A percentile compares a stretch with the other conserved stretches of the same genome.
These are phyloP conservation scores for Aspergillus sp. DNA, from an alignment of 2,329 filamentous ascomycete genomes.

Conservation along the genomic window DNA sequence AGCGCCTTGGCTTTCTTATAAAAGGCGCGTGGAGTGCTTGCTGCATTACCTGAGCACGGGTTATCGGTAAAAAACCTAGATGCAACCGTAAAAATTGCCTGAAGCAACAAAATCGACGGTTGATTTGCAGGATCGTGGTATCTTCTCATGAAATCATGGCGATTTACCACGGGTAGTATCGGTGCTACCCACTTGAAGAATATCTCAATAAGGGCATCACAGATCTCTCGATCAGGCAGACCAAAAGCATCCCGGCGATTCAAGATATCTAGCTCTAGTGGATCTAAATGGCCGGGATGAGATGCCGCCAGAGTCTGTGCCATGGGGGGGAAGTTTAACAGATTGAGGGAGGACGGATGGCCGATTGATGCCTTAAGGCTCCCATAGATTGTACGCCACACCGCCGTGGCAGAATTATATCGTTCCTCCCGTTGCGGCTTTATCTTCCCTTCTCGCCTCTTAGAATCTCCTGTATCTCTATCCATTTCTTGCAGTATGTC, in stretches of 20 bases:
- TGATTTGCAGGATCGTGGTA: constrained; percentile 3
- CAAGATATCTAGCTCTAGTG: constrained; percentile 12
- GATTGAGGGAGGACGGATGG: too few species aligned
- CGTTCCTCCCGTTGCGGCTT: constrained; percentile 1
- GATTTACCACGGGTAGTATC: constrained; percentile 10
- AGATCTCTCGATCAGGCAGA: constrained; percentile 3
- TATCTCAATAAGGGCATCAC: constrained; percentile 8
- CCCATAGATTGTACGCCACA: background rate
- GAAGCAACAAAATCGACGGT: constrained; percentile 11
- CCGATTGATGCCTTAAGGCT: background rate
- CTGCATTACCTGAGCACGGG: background rate
- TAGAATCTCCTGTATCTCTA: background rate
- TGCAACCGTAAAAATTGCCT: constrained; percentile 13
- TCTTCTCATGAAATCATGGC: constrained; percentile 9
- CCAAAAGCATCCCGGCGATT: constrained; percentile 10
- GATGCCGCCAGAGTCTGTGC: background rate
- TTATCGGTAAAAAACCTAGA: constrained; percentile 2
- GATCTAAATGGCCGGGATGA: constrained; percentile 6
- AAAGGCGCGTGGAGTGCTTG: constrained; percentile 6
- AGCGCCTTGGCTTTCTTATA: constrained; percentile 15
- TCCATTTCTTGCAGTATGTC: constrained; percentile 1
- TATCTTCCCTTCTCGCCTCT: constrained; percentile 4
- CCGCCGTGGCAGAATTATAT: constrained; percentile 25
- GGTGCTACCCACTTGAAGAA: constrained; percentile 15
- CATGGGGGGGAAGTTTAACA: background rate